Evolutionary conservation across 768 basidiomycete genomes (phyloP).

Genomic region (Leccinum incarnatum): DNA sequence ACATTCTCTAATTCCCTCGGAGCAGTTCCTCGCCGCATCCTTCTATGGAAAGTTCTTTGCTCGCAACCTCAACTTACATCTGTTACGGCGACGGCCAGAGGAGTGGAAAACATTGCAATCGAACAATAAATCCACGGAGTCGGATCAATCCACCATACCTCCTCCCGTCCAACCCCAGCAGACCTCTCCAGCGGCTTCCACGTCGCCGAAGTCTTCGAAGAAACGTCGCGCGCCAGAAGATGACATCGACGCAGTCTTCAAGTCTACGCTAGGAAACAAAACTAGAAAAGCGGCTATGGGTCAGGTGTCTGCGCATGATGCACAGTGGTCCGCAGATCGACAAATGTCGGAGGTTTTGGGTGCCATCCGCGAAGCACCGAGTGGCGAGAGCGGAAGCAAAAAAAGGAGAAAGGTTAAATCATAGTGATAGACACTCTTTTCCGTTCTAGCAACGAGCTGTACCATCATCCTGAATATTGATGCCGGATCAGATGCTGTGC

Average conservation of each 20-base stretch:
- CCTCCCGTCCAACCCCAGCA: background rate
- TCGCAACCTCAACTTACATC: constrained; percentile 70
- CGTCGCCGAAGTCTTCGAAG: constrained; percentile 41
- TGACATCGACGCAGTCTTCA: constrained; percentile 77
- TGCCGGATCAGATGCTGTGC: background rate
- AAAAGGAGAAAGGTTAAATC: constrained; percentile 31
- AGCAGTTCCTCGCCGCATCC: constrained; percentile 68
- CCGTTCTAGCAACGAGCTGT: background rate
- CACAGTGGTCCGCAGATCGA: constrained; percentile 28
- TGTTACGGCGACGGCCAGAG: constrained; percentile 75
- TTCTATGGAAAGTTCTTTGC: constrained; percentile 89
- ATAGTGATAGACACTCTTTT: background rate
- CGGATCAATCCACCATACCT: constrained; percentile 18
- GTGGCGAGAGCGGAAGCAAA: constrained; percentile 38
- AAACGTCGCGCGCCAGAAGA: constrained; percentile 47
- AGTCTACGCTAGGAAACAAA: constrained; percentile 53
- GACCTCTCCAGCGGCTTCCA: background rate
- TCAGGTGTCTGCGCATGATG: constrained; percentile 8
- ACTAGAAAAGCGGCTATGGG: constrained; percentile 52
- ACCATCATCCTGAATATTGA: background rate
- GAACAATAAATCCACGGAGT: constrained; percentile 27
- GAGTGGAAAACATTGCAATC: constrained; percentile 82
- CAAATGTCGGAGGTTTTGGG: constrained; percentile 51
- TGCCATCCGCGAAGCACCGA: constrained; percentile 59
- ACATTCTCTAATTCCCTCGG: constrained; percentile 68